A percentile compares a stretch with the other conserved stretches of the same genome.
Evolutionary conservation across 176 grass and related monocot species (phyloP).

Genomic region (Aegilops bicornis): DNA sequence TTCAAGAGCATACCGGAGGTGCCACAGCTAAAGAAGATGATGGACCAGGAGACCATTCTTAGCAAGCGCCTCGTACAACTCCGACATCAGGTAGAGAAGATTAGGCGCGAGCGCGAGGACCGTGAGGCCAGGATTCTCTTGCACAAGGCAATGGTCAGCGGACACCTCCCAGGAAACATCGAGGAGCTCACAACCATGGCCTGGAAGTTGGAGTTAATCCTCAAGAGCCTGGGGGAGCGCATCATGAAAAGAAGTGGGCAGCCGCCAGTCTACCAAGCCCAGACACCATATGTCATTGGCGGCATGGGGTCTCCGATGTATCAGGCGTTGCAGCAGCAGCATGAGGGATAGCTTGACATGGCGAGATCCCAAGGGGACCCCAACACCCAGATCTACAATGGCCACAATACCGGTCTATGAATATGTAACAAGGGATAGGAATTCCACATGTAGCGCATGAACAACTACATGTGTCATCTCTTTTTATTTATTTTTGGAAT

Average conservation of each 20-base stretch:
- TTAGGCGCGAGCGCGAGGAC: not conserved
- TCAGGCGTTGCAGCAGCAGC: too few species aligned
- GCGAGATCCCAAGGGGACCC: too few species aligned
- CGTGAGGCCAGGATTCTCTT: slow-evolving; percentile 6
- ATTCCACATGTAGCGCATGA: too few species aligned
- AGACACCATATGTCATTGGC: fast-evolving
- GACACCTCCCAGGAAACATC: not conserved
- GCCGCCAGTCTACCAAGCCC: not conserved
- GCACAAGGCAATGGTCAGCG: not conserved
- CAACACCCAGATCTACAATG: too few species aligned
- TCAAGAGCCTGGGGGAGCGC: not conserved
- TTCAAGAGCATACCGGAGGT: slow-evolving; percentile 37
- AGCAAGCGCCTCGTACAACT: slow-evolving; percentile 2
- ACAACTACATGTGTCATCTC: too few species aligned
- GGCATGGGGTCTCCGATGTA: not conserved
- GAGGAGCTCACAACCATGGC: slow-evolving; percentile 24
- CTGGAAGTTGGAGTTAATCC: not conserved
- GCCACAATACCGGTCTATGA: too few species aligned
- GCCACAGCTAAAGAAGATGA: slow-evolving; percentile 26
- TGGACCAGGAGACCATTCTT: slow-evolving; percentile 42
- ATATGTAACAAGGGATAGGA: too few species aligned
- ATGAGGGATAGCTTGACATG: too few species aligned
- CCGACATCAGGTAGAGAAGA: not conserved
- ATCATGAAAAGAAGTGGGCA: not conserved
- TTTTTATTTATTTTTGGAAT: too few species aligned